A percentile compares a stretch with the other conserved stretches of the same genome.
These are phyloP conservation scores for Alternaria rosae DNA, from an alignment of 2,329 filamentous ascomycete species.

Conservation along the genomic window DNA sequence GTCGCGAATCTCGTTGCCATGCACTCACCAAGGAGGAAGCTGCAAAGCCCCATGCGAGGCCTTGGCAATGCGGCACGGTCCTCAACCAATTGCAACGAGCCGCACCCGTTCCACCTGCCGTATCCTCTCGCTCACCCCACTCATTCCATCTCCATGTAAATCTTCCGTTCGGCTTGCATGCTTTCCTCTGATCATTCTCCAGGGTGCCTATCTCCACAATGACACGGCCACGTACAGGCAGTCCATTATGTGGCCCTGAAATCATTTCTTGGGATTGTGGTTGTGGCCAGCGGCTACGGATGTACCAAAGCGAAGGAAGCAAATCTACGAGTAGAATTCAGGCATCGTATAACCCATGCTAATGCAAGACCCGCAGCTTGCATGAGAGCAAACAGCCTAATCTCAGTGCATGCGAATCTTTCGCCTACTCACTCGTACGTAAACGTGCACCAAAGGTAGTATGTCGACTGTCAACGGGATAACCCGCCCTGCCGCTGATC, in stretches of 20 bases:
- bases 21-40: too few relatives aligned
- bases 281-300: neutral
- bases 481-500: neutral
- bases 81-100: neutral
- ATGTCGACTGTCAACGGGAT: fast-evolving
- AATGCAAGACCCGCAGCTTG: neutral
- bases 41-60: neutral
- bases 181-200: neutral
- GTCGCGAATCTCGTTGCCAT: too few relatives aligned
- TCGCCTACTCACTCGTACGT: neutral
- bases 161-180: neutral
- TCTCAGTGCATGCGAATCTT: neutral
- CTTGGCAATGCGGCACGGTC: neutral
- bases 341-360: neutral
- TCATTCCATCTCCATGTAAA: neutral
- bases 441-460: neutral
- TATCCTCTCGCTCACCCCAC: neutral
- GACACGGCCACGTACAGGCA: neutral
- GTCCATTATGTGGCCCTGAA: neutral
- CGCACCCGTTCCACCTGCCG: neutral
- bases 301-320: neutral
- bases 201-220: neutral
- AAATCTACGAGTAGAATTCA: neutral
- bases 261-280: too few relatives aligned
- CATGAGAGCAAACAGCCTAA: neutral